Percentiles rank a stretch among this genome's conserved stretches.
phyloP scores from a whole-genome alignment of 441 rosid species.

The Populus tomentosa region DNA sequence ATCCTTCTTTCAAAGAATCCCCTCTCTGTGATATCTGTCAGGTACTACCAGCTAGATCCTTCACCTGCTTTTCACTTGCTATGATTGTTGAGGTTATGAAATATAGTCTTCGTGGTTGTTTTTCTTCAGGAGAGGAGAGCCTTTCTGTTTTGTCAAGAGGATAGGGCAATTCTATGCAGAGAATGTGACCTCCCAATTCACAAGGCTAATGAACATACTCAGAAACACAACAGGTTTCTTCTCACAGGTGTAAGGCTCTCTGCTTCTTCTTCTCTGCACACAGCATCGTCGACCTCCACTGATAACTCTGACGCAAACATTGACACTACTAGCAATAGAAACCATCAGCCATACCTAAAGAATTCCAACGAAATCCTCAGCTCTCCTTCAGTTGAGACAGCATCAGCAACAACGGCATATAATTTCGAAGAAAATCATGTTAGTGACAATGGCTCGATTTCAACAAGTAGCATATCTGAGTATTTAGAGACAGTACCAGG shows the following conservation, averaged over 20 bases:
- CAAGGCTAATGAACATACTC: conserved; percentile 58
- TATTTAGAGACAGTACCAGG: conserved; percentile 79
- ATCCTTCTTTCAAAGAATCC: conserved; percentile 43
- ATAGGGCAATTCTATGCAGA: conserved; percentile 84
- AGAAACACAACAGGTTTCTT: conserved; percentile 80
- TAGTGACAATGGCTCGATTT: conserved; percentile 34
- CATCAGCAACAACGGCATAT: conserved; percentile 17
- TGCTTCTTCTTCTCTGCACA: conserved; percentile 27
- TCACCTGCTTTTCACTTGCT: background rate
- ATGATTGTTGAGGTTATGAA: background rate
- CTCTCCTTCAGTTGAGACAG: conserved; percentile 29
- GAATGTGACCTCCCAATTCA: conserved; percentile 85
- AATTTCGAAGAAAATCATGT: conserved; percentile 12
- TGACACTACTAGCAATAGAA: conserved; percentile 10
- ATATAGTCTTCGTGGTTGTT: background rate
- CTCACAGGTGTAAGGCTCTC: conserved; percentile 81
- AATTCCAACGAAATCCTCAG: conserved; percentile 27
- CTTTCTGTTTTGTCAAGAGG: conserved; percentile 78
- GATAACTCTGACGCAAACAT: background rate
- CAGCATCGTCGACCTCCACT: conserved; percentile 31
- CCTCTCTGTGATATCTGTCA: conserved; percentile 82
- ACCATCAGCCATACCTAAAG: too few species aligned
- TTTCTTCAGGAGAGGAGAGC: conserved; percentile 66
- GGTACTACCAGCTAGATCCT: conserved; percentile 17
- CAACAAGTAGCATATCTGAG: conserved; percentile 66